Evolutionary conservation across 805 yeast species (phyloP), one percentile per base, ranked within the genome.

Genomic region (Barnettozyma populi): DNA sequence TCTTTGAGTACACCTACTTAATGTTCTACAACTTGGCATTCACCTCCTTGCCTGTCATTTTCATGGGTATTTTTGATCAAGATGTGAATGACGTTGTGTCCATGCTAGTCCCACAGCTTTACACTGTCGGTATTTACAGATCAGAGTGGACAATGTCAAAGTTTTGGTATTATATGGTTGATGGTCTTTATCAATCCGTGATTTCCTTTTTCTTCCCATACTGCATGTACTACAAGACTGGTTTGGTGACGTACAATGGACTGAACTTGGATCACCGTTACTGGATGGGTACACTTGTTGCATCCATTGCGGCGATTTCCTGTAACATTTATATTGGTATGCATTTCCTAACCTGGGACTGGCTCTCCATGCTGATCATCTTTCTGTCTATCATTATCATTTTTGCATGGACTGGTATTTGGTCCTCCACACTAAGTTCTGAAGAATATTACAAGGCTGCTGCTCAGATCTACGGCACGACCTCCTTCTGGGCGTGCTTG

Each of bases 21-120:
- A 85, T 80, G 84, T 85, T 86, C 62, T 86, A 84, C 67, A 86
- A 82, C 60, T 76, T 86, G 75, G 92, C 90, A 2, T 86, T 83
- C 60, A 86, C 95, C 0, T 85, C 95, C 3, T 68, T 86, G 48
- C 92, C 95, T 0, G 84, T 86, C 46, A 86, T 86, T 44, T 79
- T 86, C 56, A 65, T 86, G 64, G 94, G 87, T 53, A 77, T 86
- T 23, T 76, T 86, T 52, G 95, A 86, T 65, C 94, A 86, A 64
- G 95, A 86, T 67, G 90, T 86, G 20, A 74, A 73, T 49, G 88
- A 79, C 52, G 75, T 78, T 37, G 81, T 86, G 31, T 82, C 90
- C 7, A 57, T 86, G 49, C 64, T 83, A 47, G 85, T 84, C 27
- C 95, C 95, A 3, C 87, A 86, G 61, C 64, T 86, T 36, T 86